Percentiles rank a stretch among this genome's conserved stretches.
Conservation (phyloP, 2,329 filamentous ascomycete species). For the Geosmithia flava region DNA sequence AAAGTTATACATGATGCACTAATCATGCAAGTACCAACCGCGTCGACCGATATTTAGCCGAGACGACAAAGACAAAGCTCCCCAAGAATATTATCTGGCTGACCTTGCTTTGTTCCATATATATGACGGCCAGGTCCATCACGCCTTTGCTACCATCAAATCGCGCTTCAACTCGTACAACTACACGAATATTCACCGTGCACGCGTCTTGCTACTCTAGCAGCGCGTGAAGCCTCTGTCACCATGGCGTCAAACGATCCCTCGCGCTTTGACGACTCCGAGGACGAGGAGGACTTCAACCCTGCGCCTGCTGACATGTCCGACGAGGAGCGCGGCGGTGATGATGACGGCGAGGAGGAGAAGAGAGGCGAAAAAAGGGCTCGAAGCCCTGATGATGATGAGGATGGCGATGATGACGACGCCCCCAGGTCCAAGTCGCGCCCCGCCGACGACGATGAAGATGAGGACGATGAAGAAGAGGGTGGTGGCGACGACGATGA, state of each 20-base stretch:
- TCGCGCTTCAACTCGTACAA: neutral
- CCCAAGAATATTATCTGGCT: slow-evolving; percentile 4
- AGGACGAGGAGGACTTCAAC: slow-evolving; percentile 85
- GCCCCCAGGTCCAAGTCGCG: slow-evolving; percentile 3
- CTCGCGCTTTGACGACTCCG: slow-evolving; percentile 46
- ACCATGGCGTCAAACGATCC: slow-evolving; percentile 35
- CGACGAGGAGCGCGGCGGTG: slow-evolving; percentile 39
- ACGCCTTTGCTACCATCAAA: neutral
- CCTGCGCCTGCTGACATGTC: slow-evolving; percentile 63
- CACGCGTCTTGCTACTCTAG: neutral
- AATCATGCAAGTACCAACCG: neutral
- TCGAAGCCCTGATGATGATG: slow-evolving; percentile 21
- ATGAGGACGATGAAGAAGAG: slow-evolving; percentile 27
- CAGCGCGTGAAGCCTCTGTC: slow-evolving; percentile 4
- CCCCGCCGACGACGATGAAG: slow-evolving; percentile 18
- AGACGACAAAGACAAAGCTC: slow-evolving; percentile 2
- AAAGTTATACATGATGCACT: no score
- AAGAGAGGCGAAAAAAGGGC: slow-evolving; percentile 20
- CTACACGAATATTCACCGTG: neutral
- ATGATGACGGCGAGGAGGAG: slow-evolving; percentile 17
- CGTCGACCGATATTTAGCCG: slow-evolving; percentile 13
- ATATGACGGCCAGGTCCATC: neutral
- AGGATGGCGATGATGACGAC: slow-evolving; percentile 23
- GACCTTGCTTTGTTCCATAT: neutral
- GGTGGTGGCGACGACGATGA: slow-evolving; percentile 37